These are phyloP conservation scores for Skeletonema menzelii DNA, from an alignment of 108 stramenopile genomes.

Conservation along the genomic window DNA sequence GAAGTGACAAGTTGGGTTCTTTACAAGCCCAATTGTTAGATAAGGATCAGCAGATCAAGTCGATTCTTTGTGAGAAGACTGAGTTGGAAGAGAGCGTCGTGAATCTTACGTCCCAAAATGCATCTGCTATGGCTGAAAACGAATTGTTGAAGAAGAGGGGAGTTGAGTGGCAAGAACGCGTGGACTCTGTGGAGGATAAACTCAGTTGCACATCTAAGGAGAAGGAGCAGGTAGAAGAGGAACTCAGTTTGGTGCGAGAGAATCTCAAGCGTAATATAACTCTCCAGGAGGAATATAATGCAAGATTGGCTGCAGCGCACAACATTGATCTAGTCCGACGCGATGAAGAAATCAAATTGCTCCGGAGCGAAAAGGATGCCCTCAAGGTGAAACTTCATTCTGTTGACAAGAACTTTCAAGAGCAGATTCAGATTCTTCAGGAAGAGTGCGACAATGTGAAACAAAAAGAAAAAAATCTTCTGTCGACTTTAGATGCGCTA, in stretches of 20 bases:
- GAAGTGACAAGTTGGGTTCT: slow-evolving; percentile 15
- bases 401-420: neutral
- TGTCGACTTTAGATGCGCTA: neutral
- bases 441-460: neutral
- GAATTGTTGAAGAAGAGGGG: slow-evolving; percentile 34
- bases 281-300: neutral
- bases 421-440: neutral
- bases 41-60: slow-evolving; percentile 32
- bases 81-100: slow-evolving; percentile 25
- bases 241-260: neutral
- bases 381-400: neutral
- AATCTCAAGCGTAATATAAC: neutral
- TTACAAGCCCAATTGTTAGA: slow-evolving; percentile 25
- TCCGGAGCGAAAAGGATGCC: neutral
- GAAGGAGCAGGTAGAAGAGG: neutral
- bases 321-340: neutral
- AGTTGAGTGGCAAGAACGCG: neutral
- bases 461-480: neutral
- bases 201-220: neutral
- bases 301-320: neutral
- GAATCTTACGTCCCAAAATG: slow-evolving; percentile 14
- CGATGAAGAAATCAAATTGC: neutral
- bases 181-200: neutral
- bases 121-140: slow-evolving; percentile 19
- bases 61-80: slow-evolving; percentile 20